Conservation (phyloP, 2,329 filamentous ascomycete species). For the Colletotrichum acutatum region DNA sequence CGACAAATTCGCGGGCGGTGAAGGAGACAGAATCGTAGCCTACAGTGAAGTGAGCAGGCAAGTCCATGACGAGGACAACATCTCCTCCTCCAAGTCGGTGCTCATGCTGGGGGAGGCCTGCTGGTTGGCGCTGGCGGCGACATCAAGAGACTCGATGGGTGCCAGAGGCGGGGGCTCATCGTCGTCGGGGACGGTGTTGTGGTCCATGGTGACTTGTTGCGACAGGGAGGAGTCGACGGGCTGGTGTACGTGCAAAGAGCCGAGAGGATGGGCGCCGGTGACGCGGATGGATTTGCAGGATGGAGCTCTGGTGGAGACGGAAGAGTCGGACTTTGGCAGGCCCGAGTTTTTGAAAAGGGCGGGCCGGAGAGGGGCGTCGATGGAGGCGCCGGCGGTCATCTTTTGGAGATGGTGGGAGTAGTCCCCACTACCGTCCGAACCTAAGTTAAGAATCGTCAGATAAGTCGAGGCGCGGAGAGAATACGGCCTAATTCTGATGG, state of each 20-base stretch:
- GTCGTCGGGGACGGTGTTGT: conserved; percentile 35
- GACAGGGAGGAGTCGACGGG: conserved; percentile 36
- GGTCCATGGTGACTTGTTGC: conserved; percentile 35
- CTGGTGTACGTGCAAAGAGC: conserved; percentile 53
- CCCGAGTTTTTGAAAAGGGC: conserved; percentile 34
- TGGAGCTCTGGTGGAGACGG: conserved; percentile 42
- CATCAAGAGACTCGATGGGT: conserved; percentile 18
- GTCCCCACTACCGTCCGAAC: conserved; percentile 15
- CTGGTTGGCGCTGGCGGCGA: conserved; percentile 25
- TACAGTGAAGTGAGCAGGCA: conserved; percentile 62
- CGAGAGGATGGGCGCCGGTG: conserved; percentile 54
- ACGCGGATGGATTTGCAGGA: conserved; percentile 49
- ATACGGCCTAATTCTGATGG: not conserved
- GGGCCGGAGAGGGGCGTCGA: conserved; percentile 35
- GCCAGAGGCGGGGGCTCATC: conserved; percentile 46
- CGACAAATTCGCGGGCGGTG: conserved; percentile 59
- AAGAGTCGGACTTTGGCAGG: conserved; percentile 51
- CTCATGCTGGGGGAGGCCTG: conserved; percentile 27
- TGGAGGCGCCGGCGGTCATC: conserved; percentile 29
- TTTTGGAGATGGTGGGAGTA: not conserved
- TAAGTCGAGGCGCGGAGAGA: not conserved
- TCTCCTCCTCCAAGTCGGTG: conserved; percentile 55
- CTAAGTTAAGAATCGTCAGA: not conserved
- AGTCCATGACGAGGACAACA: conserved; percentile 61
- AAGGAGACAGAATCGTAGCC: conserved; percentile 65